phyloP scores from a whole-genome alignment of 2,329 filamentous ascomycete species.

The Epichloe elymi region DNA sequence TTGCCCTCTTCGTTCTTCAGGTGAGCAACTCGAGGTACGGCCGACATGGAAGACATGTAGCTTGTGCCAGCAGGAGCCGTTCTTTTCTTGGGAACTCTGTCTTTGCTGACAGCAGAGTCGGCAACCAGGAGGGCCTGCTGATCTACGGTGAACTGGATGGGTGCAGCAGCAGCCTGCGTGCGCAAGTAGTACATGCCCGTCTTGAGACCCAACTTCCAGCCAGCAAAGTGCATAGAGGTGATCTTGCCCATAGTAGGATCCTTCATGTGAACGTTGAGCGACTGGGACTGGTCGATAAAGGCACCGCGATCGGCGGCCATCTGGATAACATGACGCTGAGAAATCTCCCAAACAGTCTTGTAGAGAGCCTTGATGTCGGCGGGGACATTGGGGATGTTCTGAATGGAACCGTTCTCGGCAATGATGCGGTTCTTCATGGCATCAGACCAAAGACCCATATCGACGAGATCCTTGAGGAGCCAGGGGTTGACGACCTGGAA shows the following conservation, averaged over 20 bases:
- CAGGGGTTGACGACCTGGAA: conserved; percentile 99
- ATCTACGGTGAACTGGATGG: conserved; percentile 98
- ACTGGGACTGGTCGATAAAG: conserved; percentile 98
- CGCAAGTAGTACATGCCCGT: conserved; percentile 99
- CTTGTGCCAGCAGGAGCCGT: conserved; percentile 39
- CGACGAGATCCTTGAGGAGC: conserved; percentile 94
- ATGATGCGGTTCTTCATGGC: conserved; percentile 99
- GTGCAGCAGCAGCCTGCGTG: conserved; percentile 90
- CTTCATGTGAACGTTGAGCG: conserved; percentile 98
- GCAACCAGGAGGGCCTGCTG: conserved; percentile 84
- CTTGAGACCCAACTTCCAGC: conserved; percentile 98
- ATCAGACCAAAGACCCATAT: conserved; percentile 96
- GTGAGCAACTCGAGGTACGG: conserved; percentile 56
- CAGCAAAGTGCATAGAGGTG: conserved; percentile 97
- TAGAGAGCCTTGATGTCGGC: conserved; percentile 92
- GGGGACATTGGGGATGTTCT: conserved; percentile 94
- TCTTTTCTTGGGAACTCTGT: conserved; percentile 56
- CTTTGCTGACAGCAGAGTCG: conserved; percentile 64
- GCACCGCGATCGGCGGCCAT: conserved; percentile 98
- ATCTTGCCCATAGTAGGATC: conserved; percentile 99
- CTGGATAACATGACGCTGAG: conserved; percentile 86
- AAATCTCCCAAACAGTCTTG: conserved; percentile 99
- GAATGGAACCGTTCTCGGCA: conserved; percentile 85
- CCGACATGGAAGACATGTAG: conserved; percentile 44
- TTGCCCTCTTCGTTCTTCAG: conserved; percentile 39